Evolutionary conservation across 2,329 filamentous ascomycete species (phyloP).

Genomic region (Pezicula radicicola): DNA sequence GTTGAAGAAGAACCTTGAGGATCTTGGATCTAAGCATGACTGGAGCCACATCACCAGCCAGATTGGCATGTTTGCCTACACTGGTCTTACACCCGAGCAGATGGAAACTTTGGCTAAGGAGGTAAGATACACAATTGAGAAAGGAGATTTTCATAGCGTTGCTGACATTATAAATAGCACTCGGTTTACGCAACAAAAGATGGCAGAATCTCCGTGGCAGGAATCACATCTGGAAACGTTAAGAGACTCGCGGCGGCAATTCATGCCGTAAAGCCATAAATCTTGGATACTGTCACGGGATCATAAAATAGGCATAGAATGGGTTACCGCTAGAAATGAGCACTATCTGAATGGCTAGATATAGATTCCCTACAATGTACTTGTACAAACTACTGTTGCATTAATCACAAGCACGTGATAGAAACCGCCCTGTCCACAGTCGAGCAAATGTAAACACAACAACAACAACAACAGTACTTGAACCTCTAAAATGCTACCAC

Average conservation of each 20-base stretch:
- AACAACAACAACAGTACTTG: no score
- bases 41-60: slow-evolving; percentile 98
- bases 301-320: no score
- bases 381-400: not conserved
- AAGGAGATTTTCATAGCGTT: not conserved
- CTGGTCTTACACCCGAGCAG: slow-evolving; percentile 83
- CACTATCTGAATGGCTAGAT: not conserved
- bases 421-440: no score
- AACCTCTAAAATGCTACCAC: slow-evolving; percentile 49
- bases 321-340: no score
- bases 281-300: not conserved
- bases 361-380: not conserved
- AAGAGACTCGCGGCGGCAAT: slow-evolving; percentile 79
- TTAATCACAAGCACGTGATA: not conserved
- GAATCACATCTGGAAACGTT: slow-evolving; percentile 78
- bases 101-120: slow-evolving; percentile 91
- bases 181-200: slow-evolving; percentile 97
- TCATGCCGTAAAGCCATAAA: slow-evolving; percentile 67
- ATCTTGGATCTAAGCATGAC: slow-evolving; percentile 92
- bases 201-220: slow-evolving; percentile 81
- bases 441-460: no score
- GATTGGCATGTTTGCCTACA: slow-evolving; percentile 99
- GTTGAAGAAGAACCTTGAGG: slow-evolving; percentile 92
- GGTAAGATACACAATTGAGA: slow-evolving; percentile 35
- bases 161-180: slow-evolving; percentile 49